phyloP scores from a whole-genome alignment of 2,329 filamentous ascomycete species.

The Emydomyces testavorans region DNA sequence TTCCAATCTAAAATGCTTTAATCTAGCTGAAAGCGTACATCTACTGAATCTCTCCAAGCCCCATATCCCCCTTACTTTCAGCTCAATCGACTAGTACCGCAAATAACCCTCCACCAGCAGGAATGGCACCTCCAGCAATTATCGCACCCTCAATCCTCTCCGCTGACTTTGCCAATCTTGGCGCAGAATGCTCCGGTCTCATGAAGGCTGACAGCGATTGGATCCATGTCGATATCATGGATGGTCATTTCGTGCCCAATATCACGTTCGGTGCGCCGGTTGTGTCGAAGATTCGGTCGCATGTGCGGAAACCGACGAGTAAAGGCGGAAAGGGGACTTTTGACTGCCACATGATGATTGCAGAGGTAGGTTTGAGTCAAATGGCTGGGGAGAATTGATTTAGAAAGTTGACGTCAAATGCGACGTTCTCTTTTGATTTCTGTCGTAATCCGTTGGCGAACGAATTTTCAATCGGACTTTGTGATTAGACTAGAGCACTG shows the following conservation, averaged over 20 bases:
- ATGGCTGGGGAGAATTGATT: too few relatives aligned
- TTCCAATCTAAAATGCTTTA: too few relatives aligned
- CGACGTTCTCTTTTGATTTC: too few relatives aligned
- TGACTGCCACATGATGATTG: constrained; percentile 99
- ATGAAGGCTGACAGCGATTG: constrained; percentile 82
- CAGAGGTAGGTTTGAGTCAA: constrained; percentile 53
- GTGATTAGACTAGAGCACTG: not conserved
- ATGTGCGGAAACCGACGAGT: constrained; percentile 63
- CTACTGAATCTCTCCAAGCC: too few relatives aligned
- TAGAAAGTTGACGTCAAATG: too few relatives aligned
- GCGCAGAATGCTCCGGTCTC: constrained; percentile 72
- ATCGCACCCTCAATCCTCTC: constrained; percentile 97
- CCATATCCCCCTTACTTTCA: too few relatives aligned
- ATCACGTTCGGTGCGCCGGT: constrained; percentile 94
- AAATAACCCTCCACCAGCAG: not conserved
- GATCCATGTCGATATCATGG: constrained; percentile 96
- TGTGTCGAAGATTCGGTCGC: constrained; percentile 80
- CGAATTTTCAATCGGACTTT: not conserved
- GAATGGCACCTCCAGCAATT: constrained; percentile 81
- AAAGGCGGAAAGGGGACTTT: constrained; percentile 77
- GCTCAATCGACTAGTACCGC: not conserved
- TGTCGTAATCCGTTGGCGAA: not conserved
- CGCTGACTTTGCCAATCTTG: constrained; percentile 84
- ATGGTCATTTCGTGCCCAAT: constrained; percentile 97
- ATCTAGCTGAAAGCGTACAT: too few relatives aligned